phyloP scores from a whole-genome alignment of 139 green algal species.

The Eudorina sp. region DNA sequence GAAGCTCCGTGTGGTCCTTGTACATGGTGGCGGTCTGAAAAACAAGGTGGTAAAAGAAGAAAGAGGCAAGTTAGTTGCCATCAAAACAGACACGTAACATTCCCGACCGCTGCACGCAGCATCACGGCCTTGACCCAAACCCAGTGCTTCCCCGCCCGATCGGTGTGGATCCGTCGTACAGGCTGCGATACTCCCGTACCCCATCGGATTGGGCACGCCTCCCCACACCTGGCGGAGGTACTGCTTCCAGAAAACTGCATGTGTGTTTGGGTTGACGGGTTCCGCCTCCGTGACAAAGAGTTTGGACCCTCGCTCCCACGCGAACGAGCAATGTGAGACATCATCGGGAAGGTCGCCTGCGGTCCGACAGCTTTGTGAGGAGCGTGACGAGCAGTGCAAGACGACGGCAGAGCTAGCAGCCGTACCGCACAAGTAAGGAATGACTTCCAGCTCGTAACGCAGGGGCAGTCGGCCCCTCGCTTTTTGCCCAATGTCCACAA shows the following conservation, averaged over 20 bases:
- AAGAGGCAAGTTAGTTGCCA: too few species aligned
- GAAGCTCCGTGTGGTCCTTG: constrained; percentile 50
- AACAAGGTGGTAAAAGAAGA: not conserved
- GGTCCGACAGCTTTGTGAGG: not conserved
- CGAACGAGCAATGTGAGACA: constrained; percentile 57
- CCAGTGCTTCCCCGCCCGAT: too few species aligned
- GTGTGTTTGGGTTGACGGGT: constrained; percentile 60
- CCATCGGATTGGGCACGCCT: too few species aligned
- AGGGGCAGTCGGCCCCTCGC: constrained; percentile 53
- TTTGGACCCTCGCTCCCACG: constrained; percentile 70
- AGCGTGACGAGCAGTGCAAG: not conserved
- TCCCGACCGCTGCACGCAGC: too few species aligned
- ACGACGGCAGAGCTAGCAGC: too few species aligned
- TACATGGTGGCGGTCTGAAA: constrained; percentile 64
- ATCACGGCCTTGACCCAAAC: too few species aligned
- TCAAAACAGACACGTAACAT: too few species aligned
- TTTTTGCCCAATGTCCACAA: constrained; percentile 56
- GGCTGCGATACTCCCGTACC: too few species aligned
- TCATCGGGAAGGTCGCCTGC: constrained; percentile 65
- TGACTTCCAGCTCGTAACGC: constrained; percentile 66
- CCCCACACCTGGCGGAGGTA: constrained; percentile 63
- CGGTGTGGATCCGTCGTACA: too few species aligned
- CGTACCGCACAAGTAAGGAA: constrained; percentile 62
- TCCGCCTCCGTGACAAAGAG: constrained; percentile 66
- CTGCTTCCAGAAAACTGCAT: constrained; percentile 70